A percentile compares a stretch with the other conserved stretches of the same genome.
Evolutionary conservation across 2,329 filamentous ascomycete species (phyloP).

Genomic region (Amesomyces nigricolor): DNA sequence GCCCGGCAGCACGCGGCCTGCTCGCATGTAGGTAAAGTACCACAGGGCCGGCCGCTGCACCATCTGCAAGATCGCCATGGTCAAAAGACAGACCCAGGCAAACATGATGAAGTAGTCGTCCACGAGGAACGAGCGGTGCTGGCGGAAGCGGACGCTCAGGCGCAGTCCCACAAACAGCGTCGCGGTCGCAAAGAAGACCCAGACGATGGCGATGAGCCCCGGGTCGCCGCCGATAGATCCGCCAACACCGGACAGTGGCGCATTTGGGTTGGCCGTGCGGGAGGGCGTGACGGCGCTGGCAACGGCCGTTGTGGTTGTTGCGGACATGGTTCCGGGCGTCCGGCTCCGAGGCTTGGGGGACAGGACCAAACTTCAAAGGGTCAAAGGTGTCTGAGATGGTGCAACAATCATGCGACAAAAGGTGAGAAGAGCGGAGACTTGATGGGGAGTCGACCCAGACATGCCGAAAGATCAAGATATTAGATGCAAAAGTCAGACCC

Average conservation of each 20-base stretch:
- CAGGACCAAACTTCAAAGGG: too few relatives aligned
- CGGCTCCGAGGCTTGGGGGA: too few relatives aligned
- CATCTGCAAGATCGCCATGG: constrained; percentile 7
- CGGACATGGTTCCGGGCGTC: too few relatives aligned
- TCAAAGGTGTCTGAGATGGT: too few relatives aligned
- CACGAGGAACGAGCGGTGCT: constrained; percentile 1
- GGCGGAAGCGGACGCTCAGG: constrained; percentile 5
- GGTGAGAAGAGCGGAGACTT: too few relatives aligned
- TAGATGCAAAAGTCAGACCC: too few relatives aligned
- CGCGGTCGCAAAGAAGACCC: constrained; percentile 4
- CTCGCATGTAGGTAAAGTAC: constrained; percentile 3
- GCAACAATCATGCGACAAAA: too few relatives aligned
- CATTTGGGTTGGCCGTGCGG: background rate
- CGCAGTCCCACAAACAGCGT: constrained; percentile 7
- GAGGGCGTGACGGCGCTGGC: too few relatives aligned
- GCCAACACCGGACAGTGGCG: constrained; percentile 1
- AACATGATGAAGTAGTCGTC: constrained; percentile 10
- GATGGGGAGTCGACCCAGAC: too few relatives aligned
- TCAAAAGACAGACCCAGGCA: constrained; percentile 1
- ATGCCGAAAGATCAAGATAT: too few relatives aligned
- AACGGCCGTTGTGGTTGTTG: too few relatives aligned
- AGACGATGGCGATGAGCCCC: constrained; percentile 7
- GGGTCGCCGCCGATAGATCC: background rate
- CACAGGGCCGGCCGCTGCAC: constrained; percentile 2
- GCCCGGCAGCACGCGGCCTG: constrained; percentile 1